Base-by-base conservation (phyloP, 805 yeast species). In the Metschnikowia proteae region DNA sequence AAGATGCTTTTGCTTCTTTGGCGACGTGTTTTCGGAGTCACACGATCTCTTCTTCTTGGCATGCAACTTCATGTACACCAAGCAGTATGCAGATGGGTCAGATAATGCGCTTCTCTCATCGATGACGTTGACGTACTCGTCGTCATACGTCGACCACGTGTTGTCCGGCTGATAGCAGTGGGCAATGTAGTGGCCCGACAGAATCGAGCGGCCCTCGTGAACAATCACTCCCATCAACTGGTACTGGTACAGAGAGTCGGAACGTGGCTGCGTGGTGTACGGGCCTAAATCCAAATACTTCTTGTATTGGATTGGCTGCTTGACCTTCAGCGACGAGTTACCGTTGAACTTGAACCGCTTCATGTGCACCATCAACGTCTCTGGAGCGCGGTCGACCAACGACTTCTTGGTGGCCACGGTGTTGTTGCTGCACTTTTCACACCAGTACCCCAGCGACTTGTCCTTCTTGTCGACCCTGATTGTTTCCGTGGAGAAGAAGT, bases 131-230 rank as follows among this genome's bases (percentile, higher is more conserved):
- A 88, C 82, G 60, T 84, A 82, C 60, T 94, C 99, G 64, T 94
- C 99, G 63, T 94, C 98, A 66, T 92, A 94, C 7, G 89, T 84
- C 28, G 89, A 84, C 99, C 98, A 94, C 1, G 85, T 69, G 1
- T 90, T 92, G 66, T 88, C 94, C 0, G 97, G 96, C 66, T 91
- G 97, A 53, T 86, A 80, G 62, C 96, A 88, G 62, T 88, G 89
- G 0, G 96, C 87, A 50, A 90, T 80, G 61, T 94, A 94, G 66
- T 94, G 99, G 3, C 99, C 99, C 3, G 94, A 83, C 39, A 90
- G 83, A 10, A 91, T 83, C 1, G 96, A 86, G 54, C 98, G 76
- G 36, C 99, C 99, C 60, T 88, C 96, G 62, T 94, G 99, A 4
- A 90, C 92, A 51, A 92, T 87, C 13, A 92, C 96, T 23, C 91